Evolutionary conservation across 495 filamentous ascomycete genomes (phyloP).

Genomic region (Penicillium alfredii): DNA sequence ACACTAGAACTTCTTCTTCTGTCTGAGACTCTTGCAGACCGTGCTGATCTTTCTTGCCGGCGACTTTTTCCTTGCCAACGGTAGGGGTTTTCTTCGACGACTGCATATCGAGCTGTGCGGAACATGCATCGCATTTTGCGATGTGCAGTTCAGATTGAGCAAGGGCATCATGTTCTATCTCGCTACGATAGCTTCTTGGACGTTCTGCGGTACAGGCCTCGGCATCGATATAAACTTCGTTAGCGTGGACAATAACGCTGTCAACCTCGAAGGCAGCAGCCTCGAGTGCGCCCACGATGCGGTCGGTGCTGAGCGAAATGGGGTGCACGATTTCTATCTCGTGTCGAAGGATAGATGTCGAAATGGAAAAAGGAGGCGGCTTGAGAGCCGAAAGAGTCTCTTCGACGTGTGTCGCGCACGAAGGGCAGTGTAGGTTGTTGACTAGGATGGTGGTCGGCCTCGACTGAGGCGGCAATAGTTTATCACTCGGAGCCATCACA

Average conservation of each 20-base stretch:
- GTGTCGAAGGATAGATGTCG: constrained; percentile 1
- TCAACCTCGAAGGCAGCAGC: background rate
- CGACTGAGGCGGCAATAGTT: constrained; percentile 1
- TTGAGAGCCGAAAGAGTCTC: constrained; percentile 2
- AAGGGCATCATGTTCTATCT: too few relatives aligned
- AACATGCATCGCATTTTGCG: too few relatives aligned
- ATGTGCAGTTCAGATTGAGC: too few relatives aligned
- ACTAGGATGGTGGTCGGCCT: constrained; percentile 5
- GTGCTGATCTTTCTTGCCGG: too few relatives aligned
- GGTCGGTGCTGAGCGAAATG: background rate
- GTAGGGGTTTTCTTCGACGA: too few relatives aligned
- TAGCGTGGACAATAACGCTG: background rate
- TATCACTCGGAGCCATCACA: too few relatives aligned
- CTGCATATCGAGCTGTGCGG: too few relatives aligned
- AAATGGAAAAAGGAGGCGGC: constrained; percentile 2
- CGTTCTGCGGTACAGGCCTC: too few relatives aligned
- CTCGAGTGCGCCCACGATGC: background rate
- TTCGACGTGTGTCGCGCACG: constrained; percentile 1
- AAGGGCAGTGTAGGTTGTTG: constrained; percentile 7
- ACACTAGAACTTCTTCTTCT: too few relatives aligned
- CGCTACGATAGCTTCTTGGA: background rate
- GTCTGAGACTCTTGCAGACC: too few relatives aligned
- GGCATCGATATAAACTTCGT: background rate
- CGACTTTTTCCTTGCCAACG: too few relatives aligned
- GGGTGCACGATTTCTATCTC: background rate